Evolutionary conservation across 2,329 filamentous ascomycete species (phyloP).

Genomic region (Rhytidhysteron rufulum): DNA sequence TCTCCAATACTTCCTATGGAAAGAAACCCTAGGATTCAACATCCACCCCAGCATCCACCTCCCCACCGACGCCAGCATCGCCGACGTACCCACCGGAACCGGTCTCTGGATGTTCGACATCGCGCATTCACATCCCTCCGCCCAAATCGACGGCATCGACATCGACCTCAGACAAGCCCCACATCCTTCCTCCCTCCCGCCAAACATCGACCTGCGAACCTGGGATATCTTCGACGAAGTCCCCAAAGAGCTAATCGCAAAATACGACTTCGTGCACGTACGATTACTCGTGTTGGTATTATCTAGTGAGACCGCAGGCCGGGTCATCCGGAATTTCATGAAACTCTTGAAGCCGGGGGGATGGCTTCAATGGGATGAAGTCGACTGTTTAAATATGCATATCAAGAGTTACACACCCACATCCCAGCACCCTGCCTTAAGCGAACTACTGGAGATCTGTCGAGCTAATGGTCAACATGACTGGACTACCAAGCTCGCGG

Average conservation of each 20-base stretch:
- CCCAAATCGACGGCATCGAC: constrained; percentile 20
- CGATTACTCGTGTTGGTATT: too few relatives aligned
- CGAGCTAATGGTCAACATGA: too few relatives aligned
- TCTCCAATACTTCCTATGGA: constrained; percentile 7
- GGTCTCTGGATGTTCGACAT: constrained; percentile 24
- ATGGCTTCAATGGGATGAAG: too few relatives aligned
- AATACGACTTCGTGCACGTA: constrained; percentile 10
- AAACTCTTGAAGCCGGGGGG: too few relatives aligned
- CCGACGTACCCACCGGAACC: constrained; percentile 25
- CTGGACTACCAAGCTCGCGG: too few relatives aligned
- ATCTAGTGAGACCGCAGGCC: too few relatives aligned
- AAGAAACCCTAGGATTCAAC: constrained; percentile 5
- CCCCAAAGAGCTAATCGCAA: constrained; percentile 1
- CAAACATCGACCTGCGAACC: constrained; percentile 8
- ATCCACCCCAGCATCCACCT: constrained; percentile 7
- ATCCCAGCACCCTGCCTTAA: too few relatives aligned
- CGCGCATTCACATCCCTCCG: constrained; percentile 12
- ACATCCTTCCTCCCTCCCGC: constrained; percentile 16
- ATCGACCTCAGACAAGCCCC: constrained; percentile 19
- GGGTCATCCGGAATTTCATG: too few relatives aligned
- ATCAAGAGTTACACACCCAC: too few relatives aligned
- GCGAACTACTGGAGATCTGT: too few relatives aligned
- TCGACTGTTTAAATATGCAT: too few relatives aligned
- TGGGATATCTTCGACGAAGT: constrained; percentile 5
- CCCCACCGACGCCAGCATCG: constrained; percentile 9